Conservation (phyloP, 495 filamentous ascomycete genomes). For the Filosporella fistucella region DNA sequence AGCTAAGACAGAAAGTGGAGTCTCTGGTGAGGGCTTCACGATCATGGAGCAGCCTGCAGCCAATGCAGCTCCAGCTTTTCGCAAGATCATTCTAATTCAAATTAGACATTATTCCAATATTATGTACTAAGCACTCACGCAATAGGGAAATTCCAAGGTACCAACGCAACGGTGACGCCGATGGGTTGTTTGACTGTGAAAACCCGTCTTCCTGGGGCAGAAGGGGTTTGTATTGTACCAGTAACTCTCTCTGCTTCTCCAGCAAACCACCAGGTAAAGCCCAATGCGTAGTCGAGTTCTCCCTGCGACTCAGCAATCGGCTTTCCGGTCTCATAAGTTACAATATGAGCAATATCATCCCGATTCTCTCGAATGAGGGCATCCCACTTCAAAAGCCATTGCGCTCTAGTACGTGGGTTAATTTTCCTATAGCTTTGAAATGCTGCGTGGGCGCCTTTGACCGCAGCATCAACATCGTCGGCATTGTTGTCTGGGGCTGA, state of each 20-base stretch:
- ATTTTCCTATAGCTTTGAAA: slow-evolving; percentile 59
- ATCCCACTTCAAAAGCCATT: slow-evolving; percentile 59
- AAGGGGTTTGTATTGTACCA: slow-evolving; percentile 51
- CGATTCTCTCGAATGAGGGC: slow-evolving; percentile 42
- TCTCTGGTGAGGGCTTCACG: slow-evolving; percentile 63
- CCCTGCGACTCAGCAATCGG: slow-evolving; percentile 52
- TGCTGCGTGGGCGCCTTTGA: slow-evolving; percentile 52
- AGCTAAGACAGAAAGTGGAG: slow-evolving; percentile 52
- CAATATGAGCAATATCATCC: slow-evolving; percentile 53
- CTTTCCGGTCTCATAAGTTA: slow-evolving; percentile 63
- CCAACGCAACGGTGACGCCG: slow-evolving; percentile 59
- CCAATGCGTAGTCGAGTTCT: slow-evolving; percentile 55
- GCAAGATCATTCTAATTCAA: slow-evolving; percentile 58
- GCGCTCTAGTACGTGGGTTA: slow-evolving; percentile 56
- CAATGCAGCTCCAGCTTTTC: slow-evolving; percentile 65
- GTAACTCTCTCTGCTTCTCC: slow-evolving; percentile 68
- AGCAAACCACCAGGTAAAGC: slow-evolving; percentile 62
- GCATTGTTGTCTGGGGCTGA: slow-evolving; percentile 55
- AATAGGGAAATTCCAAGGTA: slow-evolving; percentile 59
- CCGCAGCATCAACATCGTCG: slow-evolving; percentile 58
- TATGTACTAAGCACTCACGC: slow-evolving; percentile 20
- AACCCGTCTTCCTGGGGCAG: slow-evolving; percentile 54
- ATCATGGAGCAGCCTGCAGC: slow-evolving; percentile 70
- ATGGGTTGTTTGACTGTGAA: slow-evolving; percentile 70
- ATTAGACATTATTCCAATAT: slow-evolving; percentile 39